A percentile compares a stretch with the other conserved stretches of the same genome.
Evolutionary conservation across 1,139 yeast species (phyloP).

Genomic region (Suhomyces coccinellae): DNA sequence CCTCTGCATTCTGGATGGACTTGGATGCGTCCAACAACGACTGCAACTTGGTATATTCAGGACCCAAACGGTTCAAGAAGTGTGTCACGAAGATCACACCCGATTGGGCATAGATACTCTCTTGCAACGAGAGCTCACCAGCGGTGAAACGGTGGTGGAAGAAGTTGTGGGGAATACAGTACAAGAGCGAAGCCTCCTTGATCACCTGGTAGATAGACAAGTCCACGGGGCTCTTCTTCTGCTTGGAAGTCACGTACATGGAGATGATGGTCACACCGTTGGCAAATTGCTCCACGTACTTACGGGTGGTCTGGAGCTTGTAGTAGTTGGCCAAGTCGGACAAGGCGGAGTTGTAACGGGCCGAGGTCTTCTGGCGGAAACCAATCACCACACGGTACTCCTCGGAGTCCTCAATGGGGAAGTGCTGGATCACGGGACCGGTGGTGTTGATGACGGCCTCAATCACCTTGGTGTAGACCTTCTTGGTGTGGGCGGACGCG

Average conservation of each 20-base stretch:
- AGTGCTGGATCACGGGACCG: constrained; percentile 92
- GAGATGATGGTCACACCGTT: constrained; percentile 88
- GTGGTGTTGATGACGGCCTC: constrained; percentile 69
- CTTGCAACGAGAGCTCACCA: constrained; percentile 87
- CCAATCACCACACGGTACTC: constrained; percentile 85
- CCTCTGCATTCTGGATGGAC: constrained; percentile 68
- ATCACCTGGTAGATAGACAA: constrained; percentile 86
- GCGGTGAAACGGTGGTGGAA: constrained; percentile 74
- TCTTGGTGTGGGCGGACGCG: constrained; percentile 78
- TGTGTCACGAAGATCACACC: constrained; percentile 92
- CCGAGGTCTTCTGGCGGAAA: constrained; percentile 79
- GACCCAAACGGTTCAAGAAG: constrained; percentile 90
- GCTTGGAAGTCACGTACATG: constrained; percentile 70
- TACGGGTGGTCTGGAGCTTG: constrained; percentile 80
- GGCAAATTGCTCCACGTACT: constrained; percentile 91
- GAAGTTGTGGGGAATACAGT: constrained; percentile 85
- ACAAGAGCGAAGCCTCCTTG: constrained; percentile 90
- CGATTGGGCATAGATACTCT: constrained; percentile 90
- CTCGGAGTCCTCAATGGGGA: constrained; percentile 78
- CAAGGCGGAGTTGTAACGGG: constrained; percentile 86
- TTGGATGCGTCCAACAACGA: constrained; percentile 62
- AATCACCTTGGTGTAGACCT: constrained; percentile 72
- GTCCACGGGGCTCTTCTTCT: constrained; percentile 50
- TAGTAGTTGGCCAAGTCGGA: constrained; percentile 88
- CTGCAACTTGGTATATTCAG: constrained; percentile 76